A percentile compares a stretch with the other conserved stretches of the same genome.
These are phyloP conservation scores for Tetradesmus obliquus DNA, from an alignment of 139 green algal genomes.

Conservation along the genomic window DNA sequence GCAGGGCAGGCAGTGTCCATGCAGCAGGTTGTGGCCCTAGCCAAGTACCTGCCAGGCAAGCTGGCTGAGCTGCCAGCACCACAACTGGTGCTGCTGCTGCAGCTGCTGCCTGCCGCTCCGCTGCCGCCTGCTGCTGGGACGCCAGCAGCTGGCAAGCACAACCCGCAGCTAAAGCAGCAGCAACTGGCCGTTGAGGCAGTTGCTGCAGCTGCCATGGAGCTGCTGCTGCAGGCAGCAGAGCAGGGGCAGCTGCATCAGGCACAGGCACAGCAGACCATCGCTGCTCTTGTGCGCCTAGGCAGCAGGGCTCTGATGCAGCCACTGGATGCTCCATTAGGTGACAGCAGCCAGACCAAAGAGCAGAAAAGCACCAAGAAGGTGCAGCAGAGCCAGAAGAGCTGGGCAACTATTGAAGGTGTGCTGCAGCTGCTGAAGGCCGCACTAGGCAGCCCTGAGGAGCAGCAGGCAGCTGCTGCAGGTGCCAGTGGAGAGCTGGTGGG, in stretches of 20 bases:
- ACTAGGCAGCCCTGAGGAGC: not conserved
- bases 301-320: not conserved
- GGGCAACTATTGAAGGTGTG: not conserved
- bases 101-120: not conserved
- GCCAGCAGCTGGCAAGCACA: not conserved
- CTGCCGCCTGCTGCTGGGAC: not conserved
- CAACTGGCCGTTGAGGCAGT: not conserved
- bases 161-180: not conserved
- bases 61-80: not conserved
- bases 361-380: not conserved
- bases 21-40: not conserved
- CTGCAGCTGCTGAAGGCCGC: not conserved
- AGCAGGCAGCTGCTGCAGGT: not conserved
- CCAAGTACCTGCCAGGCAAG: not conserved
- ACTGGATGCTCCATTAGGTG: not conserved
- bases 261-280: not conserved
- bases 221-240: not conserved
- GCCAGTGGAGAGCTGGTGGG: not conserved
- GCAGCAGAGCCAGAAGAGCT: not conserved
- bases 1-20: not conserved
- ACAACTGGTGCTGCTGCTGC: not conserved
- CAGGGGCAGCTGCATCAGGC: not conserved
- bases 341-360: not conserved
- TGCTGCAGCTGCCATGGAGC: not conserved
- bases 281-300: not conserved